A percentile compares a stretch with the other conserved stretches of the same genome.
These are phyloP conservation scores for Metrosideros polymorpha DNA, from an alignment of 441 rosid species.

Conservation along the genomic window DNA sequence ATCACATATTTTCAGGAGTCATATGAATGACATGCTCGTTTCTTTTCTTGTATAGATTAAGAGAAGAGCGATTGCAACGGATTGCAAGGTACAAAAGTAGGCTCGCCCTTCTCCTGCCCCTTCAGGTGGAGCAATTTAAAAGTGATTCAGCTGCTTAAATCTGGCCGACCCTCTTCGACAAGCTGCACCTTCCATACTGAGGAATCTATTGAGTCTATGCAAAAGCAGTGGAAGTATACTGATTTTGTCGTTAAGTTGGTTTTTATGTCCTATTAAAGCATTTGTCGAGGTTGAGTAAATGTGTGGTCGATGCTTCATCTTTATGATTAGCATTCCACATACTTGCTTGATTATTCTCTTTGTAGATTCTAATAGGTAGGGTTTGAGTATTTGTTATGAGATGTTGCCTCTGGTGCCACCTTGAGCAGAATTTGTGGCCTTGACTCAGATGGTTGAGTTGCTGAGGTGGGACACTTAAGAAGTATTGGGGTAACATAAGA, in stretches of 20 bases:
- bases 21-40: neutral
- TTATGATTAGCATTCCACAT: neutral
- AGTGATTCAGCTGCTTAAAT: constrained; percentile 33
- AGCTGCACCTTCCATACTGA: neutral
- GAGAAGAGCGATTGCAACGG: constrained; percentile 55
- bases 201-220: neutral
- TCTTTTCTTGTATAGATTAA: constrained; percentile 28
- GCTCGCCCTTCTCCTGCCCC: constrained; percentile 82
- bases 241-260: neutral
- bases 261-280: neutral
- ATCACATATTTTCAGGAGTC: neutral
- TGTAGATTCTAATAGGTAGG: neutral
- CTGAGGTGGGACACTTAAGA: neutral
- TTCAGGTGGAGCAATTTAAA: constrained; percentile 51
- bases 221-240: neutral
- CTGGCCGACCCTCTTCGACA: constrained; percentile 14
- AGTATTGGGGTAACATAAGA: neutral
- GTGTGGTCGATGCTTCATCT: neutral
- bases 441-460: neutral
- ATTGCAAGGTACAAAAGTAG: constrained; percentile 78
- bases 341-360: neutral
- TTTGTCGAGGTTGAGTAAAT: neutral
- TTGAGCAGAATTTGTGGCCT: neutral
- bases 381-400: neutral
- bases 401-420: neutral